Base-by-base conservation (phyloP, 2,329 filamentous ascomycete genomes). In the Venturia nashicola region DNA sequence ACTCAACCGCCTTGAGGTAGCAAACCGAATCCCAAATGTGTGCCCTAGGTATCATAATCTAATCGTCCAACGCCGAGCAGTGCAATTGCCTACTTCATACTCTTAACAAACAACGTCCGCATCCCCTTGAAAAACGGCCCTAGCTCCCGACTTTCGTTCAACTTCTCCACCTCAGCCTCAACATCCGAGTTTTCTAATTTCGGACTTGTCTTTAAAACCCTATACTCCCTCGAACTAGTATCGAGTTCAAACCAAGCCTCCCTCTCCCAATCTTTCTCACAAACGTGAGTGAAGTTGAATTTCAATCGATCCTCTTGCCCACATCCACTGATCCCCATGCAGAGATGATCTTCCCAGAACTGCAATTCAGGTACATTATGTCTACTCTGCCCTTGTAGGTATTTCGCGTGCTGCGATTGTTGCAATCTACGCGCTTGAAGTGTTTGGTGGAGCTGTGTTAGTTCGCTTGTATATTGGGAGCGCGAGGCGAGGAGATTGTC, bases 241-340 rank as follows among this genome's bases (percentile, higher is more conserved):
- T 88, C 86, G 65, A 99, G 79, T 78, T 97, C 93, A 72, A 99
- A 97, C 86, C 89, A 95, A 16, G 89, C 91, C 77, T 97, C 92
- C 65, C 86, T 83, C 69, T 92, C 90, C 87, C 90, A 92, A 72
- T 94, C 87, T 70, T 86, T 84, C 77, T 96, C 91, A 72, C 95
- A 86, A 57, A 97, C 80, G 74, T 95, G 90, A 36, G 86, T 89
- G 72, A 91, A 99, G 2, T 94, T 83, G 73, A 99, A 96, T 75
- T 93, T 93, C 69, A 99, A 80, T 34, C 89, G 83, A 75, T 97
- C 92, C 67, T 90, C 86, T 71, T 85, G 83, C 1, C 90, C 92
- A 0, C 90, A 89, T 1, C 93, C 93, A 72, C 97, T 93, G 71
- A 99, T 95, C 66, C 88, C 82, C 72, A 97, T 75, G 65, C 93